Conservation (phyloP, 257 asterid species). For the Coffea canephora region DNA sequence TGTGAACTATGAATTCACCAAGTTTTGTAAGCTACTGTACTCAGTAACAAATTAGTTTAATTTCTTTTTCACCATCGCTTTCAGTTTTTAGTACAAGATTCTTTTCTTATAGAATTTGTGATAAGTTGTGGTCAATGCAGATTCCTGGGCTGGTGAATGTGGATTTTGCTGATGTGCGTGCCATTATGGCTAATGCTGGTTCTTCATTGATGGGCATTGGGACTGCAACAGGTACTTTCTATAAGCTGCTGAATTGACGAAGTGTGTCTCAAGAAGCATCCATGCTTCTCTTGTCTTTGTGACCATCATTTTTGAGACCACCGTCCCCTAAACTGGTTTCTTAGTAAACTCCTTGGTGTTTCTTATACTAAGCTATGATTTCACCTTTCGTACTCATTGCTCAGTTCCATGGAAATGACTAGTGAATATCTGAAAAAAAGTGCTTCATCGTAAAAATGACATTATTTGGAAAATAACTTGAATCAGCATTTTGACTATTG, state of each 20-base stretch:
- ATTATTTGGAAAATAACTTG: background rate
- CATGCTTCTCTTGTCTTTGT: background rate
- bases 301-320: background rate
- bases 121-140: slow-evolving; percentile 46
- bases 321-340: background rate
- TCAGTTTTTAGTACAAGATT: background rate
- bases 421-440: background rate
- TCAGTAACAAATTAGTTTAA: background rate
- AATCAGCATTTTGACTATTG: background rate
- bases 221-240: slow-evolving; percentile 77
- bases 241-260: slow-evolving; percentile 12
- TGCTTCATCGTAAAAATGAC: background rate
- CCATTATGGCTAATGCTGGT: slow-evolving; percentile 95
- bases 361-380: background rate
- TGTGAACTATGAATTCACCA: background rate
- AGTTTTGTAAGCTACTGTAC: background rate
- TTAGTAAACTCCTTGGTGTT: background rate
- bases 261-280: background rate
- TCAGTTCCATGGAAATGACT: background rate
- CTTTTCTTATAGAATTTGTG: slow-evolving; percentile 1
- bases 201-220: slow-evolving; percentile 96
- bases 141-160: slow-evolving; percentile 94
- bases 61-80: background rate
- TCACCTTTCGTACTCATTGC: background rate
- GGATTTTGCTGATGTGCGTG: slow-evolving; percentile 97